phyloP scores from a whole-genome alignment of 352 stramenopile genomes.

The Pythium volutum region DNA sequence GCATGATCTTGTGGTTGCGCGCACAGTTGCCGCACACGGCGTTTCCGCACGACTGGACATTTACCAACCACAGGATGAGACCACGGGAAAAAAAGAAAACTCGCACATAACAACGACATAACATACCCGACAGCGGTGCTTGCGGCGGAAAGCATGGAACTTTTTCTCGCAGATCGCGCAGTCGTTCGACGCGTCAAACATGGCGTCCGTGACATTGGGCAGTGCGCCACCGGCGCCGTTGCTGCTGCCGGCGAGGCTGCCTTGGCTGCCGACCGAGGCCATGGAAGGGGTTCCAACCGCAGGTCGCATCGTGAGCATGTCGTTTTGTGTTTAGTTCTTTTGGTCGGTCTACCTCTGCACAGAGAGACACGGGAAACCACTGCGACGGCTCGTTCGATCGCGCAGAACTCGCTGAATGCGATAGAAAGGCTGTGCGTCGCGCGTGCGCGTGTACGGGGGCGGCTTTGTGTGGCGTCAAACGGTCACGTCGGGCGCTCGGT shows the following conservation, averaged over 20 bases:
- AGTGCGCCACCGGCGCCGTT: constrained; percentile 6
- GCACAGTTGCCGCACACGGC: constrained; percentile 75
- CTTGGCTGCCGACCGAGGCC: constrained; percentile 8
- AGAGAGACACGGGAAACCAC: no score
- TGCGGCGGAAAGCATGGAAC: constrained; percentile 83
- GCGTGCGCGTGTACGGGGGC: not conserved
- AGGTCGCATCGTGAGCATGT: constrained; percentile 19
- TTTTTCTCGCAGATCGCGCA: constrained; percentile 83
- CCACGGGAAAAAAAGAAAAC: constrained; percentile 6
- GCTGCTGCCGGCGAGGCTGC: constrained; percentile 1
- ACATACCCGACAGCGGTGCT: constrained; percentile 74
- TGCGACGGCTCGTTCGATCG: not conserved
- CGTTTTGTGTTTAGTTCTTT: not conserved
- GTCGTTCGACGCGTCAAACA: constrained; percentile 58
- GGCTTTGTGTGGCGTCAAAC: not conserved
- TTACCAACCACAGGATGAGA: not conserved
- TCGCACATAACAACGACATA: not conserved
- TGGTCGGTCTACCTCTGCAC: no score
- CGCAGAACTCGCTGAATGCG: not conserved
- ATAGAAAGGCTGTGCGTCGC: not conserved
- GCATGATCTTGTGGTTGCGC: constrained; percentile 75
- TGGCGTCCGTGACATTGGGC: constrained; percentile 23
- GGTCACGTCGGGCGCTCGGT: no score
- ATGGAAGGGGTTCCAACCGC: constrained; percentile 13
- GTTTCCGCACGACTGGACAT: constrained; percentile 63